Percentiles rank a stretch among this genome's conserved stretches.
Conservation (phyloP, 345 rosid species). For the Rhizophora mangle region DNA sequence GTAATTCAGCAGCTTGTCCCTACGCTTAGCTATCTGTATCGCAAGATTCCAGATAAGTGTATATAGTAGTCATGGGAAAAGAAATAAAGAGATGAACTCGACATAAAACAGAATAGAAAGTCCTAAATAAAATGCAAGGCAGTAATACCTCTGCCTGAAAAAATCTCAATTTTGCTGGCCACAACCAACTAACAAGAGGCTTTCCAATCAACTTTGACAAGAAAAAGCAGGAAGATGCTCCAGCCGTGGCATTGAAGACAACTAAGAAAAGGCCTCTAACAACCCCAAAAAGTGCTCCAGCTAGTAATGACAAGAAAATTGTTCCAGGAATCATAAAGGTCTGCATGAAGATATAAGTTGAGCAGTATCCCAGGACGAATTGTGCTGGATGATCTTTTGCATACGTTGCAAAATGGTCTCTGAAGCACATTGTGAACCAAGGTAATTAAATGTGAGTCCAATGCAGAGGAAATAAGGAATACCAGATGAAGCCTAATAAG, state of each 20-base stretch:
- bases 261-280: conserved; percentile 81
- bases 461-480: background rate
- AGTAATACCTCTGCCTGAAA: conserved; percentile 84
- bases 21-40: conserved; percentile 75
- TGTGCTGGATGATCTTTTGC: conserved; percentile 73
- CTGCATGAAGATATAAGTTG: conserved; percentile 98
- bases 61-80: background rate
- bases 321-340: conserved; percentile 99
- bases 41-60: background rate
- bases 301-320: conserved; percentile 94
- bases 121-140: background rate
- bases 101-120: conserved; percentile 2
- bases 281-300: conserved; percentile 96
- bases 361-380: conserved; percentile 88
- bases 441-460: conserved; percentile 11
- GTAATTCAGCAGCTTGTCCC: conserved; percentile 90
- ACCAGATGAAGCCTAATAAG: background rate
- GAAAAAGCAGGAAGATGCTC: conserved; percentile 93
- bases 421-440: conserved; percentile 33
- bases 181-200: conserved; percentile 86
- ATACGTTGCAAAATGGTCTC: conserved; percentile 73
- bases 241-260: conserved; percentile 88
- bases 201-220: conserved; percentile 88
- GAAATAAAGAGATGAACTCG: background rate
- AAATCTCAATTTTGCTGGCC: conserved; percentile 94